Evolutionary conservation across 352 stramenopile genomes (phyloP).

Genomic region (Pythium scleroteichum): DNA sequence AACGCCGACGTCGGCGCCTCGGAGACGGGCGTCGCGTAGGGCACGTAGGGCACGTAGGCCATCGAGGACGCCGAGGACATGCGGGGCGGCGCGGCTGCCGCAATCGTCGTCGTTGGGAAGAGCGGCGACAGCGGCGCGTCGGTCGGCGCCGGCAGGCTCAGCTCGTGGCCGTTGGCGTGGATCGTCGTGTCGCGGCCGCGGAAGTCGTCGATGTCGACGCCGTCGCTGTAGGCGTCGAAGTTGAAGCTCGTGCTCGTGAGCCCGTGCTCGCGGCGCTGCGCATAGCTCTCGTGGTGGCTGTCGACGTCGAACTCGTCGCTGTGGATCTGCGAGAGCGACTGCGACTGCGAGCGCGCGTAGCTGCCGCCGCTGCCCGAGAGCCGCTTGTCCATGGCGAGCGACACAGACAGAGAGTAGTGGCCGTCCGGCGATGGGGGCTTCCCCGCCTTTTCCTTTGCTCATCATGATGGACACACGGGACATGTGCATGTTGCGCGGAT

Average conservation of each 20-base stretch:
- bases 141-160: neutral
- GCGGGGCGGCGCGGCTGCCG: constrained; percentile 4
- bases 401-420: neutral
- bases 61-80: constrained; percentile 17
- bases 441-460: constrained; percentile 5
- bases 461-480: constrained; percentile 14
- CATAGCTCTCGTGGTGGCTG: constrained; percentile 1
- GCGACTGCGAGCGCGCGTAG: constrained; percentile 4
- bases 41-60: neutral
- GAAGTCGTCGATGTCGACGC: constrained; percentile 31
- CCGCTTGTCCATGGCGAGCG: constrained; percentile 17
- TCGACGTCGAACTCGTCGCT: neutral
- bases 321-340: constrained; percentile 3
- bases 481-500: constrained; percentile 9
- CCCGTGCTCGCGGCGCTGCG: constrained; percentile 15
- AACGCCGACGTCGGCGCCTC: constrained; percentile 4
- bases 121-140: constrained; percentile 22
- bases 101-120: constrained; percentile 8
- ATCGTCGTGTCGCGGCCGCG: constrained; percentile 13
- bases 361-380: constrained; percentile 6
- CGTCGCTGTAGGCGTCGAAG: constrained; percentile 28
- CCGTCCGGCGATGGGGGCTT: neutral
- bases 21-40: constrained; percentile 6
- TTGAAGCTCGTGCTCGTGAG: constrained; percentile 25
- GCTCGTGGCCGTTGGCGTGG: neutral